These are phyloP conservation scores for Aquilaria agallochum DNA, from an alignment of 441 rosid species.

Conservation along the genomic window DNA sequence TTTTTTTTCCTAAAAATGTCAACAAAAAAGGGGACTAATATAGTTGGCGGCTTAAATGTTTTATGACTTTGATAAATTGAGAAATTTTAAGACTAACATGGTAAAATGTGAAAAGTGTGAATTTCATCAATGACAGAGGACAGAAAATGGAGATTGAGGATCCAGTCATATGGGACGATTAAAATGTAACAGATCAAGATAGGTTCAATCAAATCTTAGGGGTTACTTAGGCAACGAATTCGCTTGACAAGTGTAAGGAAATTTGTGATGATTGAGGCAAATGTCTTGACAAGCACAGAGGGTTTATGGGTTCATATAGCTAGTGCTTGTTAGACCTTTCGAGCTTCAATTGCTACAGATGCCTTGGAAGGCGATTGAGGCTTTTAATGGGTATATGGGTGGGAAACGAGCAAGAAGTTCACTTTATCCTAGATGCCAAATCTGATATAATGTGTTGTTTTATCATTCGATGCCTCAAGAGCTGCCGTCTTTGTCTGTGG, in stretches of 20 bases:
- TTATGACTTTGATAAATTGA: too few species aligned
- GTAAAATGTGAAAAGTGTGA: too few species aligned
- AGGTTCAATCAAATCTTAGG: not conserved
- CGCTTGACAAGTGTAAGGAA: not conserved
- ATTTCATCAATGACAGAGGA: too few species aligned
- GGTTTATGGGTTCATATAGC: conserved; percentile 35
- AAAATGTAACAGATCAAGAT: not conserved
- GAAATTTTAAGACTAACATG: too few species aligned
- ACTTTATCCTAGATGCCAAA: conserved; percentile 3
- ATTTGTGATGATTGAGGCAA: conserved; percentile 1
- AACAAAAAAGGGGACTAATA: too few species aligned
- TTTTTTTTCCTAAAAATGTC: too few species aligned
- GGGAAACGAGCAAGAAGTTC: conserved; percentile 7
- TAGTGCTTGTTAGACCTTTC: conserved; percentile 55
- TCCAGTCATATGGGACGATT: not conserved
- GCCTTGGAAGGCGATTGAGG: conserved; percentile 21
- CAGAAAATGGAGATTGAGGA: too few species aligned
- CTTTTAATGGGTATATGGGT: conserved; percentile 14
- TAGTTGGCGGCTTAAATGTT: too few species aligned
- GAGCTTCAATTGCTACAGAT: conserved; percentile 24
- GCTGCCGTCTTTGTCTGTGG: not conserved
- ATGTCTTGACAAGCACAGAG: conserved; percentile 8
- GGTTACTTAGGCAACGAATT: not conserved
- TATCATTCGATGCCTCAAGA: conserved; percentile 1
- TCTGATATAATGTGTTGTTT: conserved; percentile 10